Evolutionary conservation across 1,284 basidiomycete species (phyloP), one percentile per base, ranked within the genome.

Genomic region (Entoloma clypeatum): DNA sequence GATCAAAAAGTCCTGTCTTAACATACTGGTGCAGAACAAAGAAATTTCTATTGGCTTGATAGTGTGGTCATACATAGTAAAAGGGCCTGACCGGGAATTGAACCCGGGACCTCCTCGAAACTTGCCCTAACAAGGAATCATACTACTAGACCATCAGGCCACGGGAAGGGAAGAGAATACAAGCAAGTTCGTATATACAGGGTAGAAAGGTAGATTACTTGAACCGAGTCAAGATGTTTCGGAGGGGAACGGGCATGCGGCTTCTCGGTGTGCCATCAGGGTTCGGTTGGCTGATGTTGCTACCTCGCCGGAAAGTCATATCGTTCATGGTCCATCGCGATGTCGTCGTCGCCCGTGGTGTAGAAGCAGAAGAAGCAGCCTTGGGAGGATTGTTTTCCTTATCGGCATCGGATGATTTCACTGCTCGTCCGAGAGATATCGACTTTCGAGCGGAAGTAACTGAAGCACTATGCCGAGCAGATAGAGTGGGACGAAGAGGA

Each of bases 31-130:
- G n/a, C n/a, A n/a, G n/a, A n/a, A n/a, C n/a, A n/a, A 13, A 4
- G 28, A n/a, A 26, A n/a, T 26, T 26, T n/a, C 25, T 9, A 14
- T 16, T 9, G 28, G 27, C 10, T 23, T 42, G 40, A 19, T n/a
- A 17, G 18, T 36, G 11, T 2, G 23, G 9, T 25, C 39, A 19
- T 13, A 22, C n/a, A n/a, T n/a, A 17, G 23, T 3, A 27, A 27
- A 18, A 23, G 42, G 21, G 37, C 38, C 36, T 38, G 74, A 75
- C 79, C 75, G 77, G 79, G 80, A 84, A 83, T 83, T 83, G 81
- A 84, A 82, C 81, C 80, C 77, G 76, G 80, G 80, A 84, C 80
- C 79, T 81, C 81, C 79, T 81, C 79, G 79, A 80, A 22, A 27
- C 10, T 21, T 19, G 50, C 68, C 68, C 69, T 72, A 71, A 72